phyloP scores from a whole-genome alignment of 805 yeast genomes.

The Saturnispora sanitii region DNA sequence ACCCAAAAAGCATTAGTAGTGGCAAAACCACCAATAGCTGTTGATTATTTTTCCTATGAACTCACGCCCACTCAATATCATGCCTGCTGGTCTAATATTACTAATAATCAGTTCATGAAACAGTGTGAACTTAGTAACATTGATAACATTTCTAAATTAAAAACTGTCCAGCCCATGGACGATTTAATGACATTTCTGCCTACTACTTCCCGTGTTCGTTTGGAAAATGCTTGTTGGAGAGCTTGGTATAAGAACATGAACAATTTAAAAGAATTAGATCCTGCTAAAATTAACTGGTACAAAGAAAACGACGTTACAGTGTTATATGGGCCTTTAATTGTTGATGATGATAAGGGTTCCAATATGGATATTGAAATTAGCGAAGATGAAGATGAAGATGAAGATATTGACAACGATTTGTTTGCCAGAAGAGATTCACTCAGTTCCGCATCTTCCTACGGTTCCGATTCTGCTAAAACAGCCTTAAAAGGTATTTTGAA shows the following conservation, averaged over 20 bases:
- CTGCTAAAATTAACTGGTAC: conserved; percentile 42
- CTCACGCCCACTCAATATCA: conserved; percentile 29
- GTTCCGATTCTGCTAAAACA: neutral
- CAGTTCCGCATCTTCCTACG: neutral
- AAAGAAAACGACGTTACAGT: conserved; percentile 46
- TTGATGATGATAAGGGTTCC: conserved; percentile 10
- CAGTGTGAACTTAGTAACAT: conserved; percentile 25
- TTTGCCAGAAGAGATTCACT: conserved; percentile 1
- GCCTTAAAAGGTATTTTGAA: conserved; percentile 3
- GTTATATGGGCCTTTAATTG: conserved; percentile 40
- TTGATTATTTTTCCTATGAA: conserved; percentile 33
- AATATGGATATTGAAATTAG: neutral
- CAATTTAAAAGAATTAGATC: conserved; percentile 37
- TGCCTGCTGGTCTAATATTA: conserved; percentile 34
- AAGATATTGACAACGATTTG: conserved; percentile 1
- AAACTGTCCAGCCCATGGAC: conserved; percentile 21
- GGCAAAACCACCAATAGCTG: conserved; percentile 21
- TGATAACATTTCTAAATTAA: conserved; percentile 17
- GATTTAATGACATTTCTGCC: conserved; percentile 28
- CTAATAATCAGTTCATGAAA: conserved; percentile 27
- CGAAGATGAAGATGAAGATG: conserved; percentile 3
- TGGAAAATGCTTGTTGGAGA: conserved; percentile 87
- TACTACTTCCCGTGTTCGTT: conserved; percentile 32
- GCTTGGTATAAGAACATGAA: conserved; percentile 84
- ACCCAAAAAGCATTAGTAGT: conserved; percentile 7